phyloP scores from a whole-genome alignment of 495 filamentous ascomycete species.

The Cladorrhinum samala region DNA sequence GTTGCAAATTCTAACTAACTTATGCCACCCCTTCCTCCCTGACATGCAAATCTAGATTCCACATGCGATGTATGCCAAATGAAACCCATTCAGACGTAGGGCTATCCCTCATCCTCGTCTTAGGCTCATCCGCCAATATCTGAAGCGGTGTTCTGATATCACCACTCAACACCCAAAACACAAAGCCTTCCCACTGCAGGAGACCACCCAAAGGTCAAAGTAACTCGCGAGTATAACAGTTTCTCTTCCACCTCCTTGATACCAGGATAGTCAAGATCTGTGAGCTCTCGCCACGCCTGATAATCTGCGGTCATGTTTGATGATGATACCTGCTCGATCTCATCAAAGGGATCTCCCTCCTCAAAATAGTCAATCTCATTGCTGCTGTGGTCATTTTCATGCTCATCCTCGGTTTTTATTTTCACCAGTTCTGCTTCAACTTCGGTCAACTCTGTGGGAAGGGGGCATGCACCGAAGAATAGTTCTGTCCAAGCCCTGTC shows the following conservation, averaged over 20 bases:
- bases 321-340: neutral
- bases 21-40: too few species aligned
- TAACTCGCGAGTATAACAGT: constrained; percentile 46
- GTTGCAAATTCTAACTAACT: too few species aligned
- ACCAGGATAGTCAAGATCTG: constrained; percentile 25
- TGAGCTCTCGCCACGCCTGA: constrained; percentile 32
- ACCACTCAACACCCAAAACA: constrained; percentile 43
- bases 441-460: neutral
- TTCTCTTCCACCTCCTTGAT: constrained; percentile 44
- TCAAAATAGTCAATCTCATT: neutral
- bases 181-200: constrained; percentile 40
- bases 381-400: neutral
- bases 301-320: neutral
- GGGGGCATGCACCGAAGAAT: constrained; percentile 34
- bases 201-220: constrained; percentile 50
- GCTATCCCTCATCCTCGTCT: too few species aligned
- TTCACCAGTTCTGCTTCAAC: neutral
- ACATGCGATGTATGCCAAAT: too few species aligned
- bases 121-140: too few species aligned
- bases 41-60: too few species aligned
- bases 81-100: too few species aligned
- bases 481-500: constrained; percentile 48
- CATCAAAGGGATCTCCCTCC: neutral
- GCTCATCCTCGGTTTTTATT: too few species aligned
- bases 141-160: too few species aligned